Percentiles rank a stretch among this genome's conserved stretches.
Conservation (phyloP, 495 filamentous ascomycete genomes). For the Recurvomyces mirabilis region DNA sequence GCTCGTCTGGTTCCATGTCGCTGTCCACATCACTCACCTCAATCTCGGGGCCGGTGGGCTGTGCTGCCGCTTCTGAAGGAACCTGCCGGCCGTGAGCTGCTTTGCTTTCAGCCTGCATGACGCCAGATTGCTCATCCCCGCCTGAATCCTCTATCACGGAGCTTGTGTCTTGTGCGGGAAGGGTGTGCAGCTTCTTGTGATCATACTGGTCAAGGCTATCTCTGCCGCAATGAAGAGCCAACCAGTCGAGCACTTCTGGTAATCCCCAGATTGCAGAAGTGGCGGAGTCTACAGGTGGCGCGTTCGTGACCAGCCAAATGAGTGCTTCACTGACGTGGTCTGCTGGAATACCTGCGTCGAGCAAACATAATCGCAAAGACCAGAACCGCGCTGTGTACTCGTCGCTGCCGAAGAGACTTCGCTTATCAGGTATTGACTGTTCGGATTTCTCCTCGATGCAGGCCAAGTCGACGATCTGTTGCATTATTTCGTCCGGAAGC, state of each 20-base stretch:
- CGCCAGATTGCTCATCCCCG: no score
- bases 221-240: slow-evolving; percentile 57
- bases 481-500: slow-evolving; percentile 69
- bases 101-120: slow-evolving; percentile 25
- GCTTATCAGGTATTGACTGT: slow-evolving; percentile 32
- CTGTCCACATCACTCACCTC: slow-evolving; percentile 40
- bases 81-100: no score
- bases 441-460: slow-evolving; percentile 30
- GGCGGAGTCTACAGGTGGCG: slow-evolving; percentile 40
- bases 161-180: no score
- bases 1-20: slow-evolving; percentile 55
- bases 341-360: slow-evolving; percentile 53
- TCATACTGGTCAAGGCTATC: slow-evolving; percentile 65
- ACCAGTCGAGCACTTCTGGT: slow-evolving; percentile 77
- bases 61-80: background rate
- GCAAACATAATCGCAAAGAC: slow-evolving; percentile 61
- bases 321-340: slow-evolving; percentile 53
- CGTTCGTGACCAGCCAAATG: slow-evolving; percentile 43
- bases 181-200: slow-evolving; percentile 28
- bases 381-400: slow-evolving; percentile 68
- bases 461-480: slow-evolving; percentile 53
- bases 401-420: slow-evolving; percentile 44
- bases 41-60: background rate
- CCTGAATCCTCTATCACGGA: no score
- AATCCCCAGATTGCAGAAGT: slow-evolving; percentile 55